Conservation (phyloP, 495 filamentous ascomycete species). For the Cercophora scortea region DNA sequence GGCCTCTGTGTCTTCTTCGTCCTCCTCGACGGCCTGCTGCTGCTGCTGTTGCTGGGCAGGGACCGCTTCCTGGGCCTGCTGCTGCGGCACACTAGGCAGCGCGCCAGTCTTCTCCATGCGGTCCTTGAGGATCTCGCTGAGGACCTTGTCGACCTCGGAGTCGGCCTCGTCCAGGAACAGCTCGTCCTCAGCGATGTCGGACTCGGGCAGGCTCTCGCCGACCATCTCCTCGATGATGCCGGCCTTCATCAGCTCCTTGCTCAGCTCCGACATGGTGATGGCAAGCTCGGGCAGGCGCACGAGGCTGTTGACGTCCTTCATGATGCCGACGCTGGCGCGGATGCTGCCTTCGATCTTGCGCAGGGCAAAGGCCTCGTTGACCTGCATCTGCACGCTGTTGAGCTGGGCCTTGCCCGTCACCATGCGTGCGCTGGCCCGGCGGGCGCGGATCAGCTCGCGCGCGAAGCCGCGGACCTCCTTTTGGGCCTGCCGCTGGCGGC, state of each 20-base stretch:
- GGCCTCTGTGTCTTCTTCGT: constrained; percentile 77
- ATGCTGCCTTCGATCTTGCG: constrained; percentile 95
- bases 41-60: constrained; percentile 47
- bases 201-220: constrained; percentile 70
- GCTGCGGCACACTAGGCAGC: constrained; percentile 47
- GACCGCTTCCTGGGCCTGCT: constrained; percentile 19
- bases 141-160: constrained; percentile 82
- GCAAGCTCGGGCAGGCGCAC: constrained; percentile 80
- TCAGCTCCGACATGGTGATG: constrained; percentile 84
- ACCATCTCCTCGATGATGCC: constrained; percentile 99
- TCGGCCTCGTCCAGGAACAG: constrained; percentile 82
- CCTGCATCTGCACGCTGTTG: constrained; percentile 93
- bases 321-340: constrained; percentile 76
- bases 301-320: constrained; percentile 91
- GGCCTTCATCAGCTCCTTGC: constrained; percentile 80
- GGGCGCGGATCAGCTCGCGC: constrained; percentile 74
- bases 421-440: constrained; percentile 65
- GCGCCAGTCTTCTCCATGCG: constrained; percentile 61
- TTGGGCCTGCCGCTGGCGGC: constrained; percentile 65
- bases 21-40: constrained; percentile 51
- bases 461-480: constrained; percentile 81
- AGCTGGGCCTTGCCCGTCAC: constrained; percentile 85
- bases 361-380: constrained; percentile 91
- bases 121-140: constrained; percentile 82
- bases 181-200: constrained; percentile 51